These are phyloP conservation scores for Aspergillus brasiliensis DNA, from an alignment of 2,329 filamentous ascomycete genomes.

Conservation along the genomic window DNA sequence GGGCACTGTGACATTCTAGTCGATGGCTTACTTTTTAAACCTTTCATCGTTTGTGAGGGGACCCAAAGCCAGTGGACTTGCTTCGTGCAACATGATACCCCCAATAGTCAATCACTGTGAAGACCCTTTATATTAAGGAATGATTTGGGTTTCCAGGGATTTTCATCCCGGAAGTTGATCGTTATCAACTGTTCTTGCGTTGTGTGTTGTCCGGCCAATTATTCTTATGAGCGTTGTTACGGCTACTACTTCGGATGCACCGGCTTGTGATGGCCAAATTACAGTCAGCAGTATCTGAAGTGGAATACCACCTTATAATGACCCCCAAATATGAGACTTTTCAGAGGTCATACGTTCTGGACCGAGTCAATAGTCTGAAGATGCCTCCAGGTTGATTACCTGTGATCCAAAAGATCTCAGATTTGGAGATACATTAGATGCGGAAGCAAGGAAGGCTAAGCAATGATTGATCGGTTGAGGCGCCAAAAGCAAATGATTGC, in stretches of 20 bases:
- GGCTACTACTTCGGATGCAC: too few relatives aligned
- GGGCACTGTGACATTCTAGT: too few relatives aligned
- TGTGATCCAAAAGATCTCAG: too few relatives aligned
- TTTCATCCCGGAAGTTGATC: too few relatives aligned
- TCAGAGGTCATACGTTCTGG: neutral
- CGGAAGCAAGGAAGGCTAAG: neutral
- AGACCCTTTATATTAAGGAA: neutral
- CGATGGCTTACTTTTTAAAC: neutral
- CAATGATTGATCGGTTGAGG: neutral
- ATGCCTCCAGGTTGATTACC: neutral
- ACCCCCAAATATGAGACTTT: too few relatives aligned
- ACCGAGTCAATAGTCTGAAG: neutral
- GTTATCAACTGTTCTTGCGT: neutral
- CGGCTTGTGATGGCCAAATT: too few relatives aligned
- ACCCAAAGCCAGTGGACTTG: neutral
- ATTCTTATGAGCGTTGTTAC: too few relatives aligned
- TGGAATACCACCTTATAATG: too few relatives aligned
- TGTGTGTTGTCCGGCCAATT: too few relatives aligned
- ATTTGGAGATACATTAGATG: too few relatives aligned
- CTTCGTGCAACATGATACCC: conserved; percentile 9
- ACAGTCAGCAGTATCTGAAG: too few relatives aligned
- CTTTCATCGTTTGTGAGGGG: neutral
- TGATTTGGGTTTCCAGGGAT: neutral
- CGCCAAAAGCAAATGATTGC: neutral
- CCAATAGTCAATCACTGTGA: neutral